Base-by-base conservation (phyloP, 2,329 filamentous ascomycete genomes). In the Diplocarpon rosae region DNA sequence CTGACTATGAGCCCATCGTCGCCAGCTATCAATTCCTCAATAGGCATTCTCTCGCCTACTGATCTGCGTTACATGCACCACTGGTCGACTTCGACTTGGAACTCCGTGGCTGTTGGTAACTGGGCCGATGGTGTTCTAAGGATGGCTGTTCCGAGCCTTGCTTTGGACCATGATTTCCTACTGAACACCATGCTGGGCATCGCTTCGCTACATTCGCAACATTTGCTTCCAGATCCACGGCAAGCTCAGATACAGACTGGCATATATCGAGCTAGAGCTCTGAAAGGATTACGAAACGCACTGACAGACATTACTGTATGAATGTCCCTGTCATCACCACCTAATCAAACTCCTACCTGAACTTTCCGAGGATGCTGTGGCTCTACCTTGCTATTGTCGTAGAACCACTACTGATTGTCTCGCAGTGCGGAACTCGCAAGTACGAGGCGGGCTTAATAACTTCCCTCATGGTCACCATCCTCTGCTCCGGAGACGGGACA, bases 51-150 rank as follows among this genome's bases (percentile, higher is more conserved):
- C 3, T 54, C 52, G 1, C 16, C 40, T n/a, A 43, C 14, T 9
- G 58, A 59, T 32, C 35, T 58, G 35, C 51, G 49, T 8, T 43
- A 59, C 41, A 53, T 60, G 50, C 57, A 60, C 42, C 54, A 58
- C 16, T 60, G 57, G 47, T 57, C 53, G 28, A 50, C 51, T 24
- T 42, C 46, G 2, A 59, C 57, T 5, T 52, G 51, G 39, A 43
- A 36, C 9, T 43, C 37, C 17, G 33, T 59, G 3, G 45, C 53
- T 28, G 39, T 56, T 16, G 48, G 49, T 6, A 11, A 44, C 20
- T 35, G 37, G 32, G 43, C 48, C 11, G 32, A 48, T 10, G 44
- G 40, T 16, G 48, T 55, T 29, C 20, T 58, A 8, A 49, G 51
- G 28, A 42, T 54, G 4, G 20, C 39, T 6, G 46, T 59, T 2